Evolutionary conservation across 495 filamentous ascomycete species (phyloP).

Genomic region (Hypomontagnella submonticulosa): DNA sequence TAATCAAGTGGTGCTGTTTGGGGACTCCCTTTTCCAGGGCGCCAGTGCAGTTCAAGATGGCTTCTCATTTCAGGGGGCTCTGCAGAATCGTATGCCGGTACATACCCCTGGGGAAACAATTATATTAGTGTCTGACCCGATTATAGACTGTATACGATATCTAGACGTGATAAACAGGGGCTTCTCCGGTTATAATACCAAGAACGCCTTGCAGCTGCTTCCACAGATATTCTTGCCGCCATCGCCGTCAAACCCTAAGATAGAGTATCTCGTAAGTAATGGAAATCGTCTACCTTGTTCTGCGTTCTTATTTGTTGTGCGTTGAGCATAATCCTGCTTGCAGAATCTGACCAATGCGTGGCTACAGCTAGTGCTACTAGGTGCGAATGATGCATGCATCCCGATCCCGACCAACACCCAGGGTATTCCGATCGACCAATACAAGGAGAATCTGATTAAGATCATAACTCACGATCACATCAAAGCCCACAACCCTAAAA

Average conservation of each 20-base stretch:
- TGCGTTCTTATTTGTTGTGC: slow-evolving; percentile 1
- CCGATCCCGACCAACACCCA: slow-evolving; percentile 66
- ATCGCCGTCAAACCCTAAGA: slow-evolving; percentile 62
- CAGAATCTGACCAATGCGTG: slow-evolving; percentile 29
- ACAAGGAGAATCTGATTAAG: slow-evolving; percentile 72
- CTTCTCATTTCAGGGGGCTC: slow-evolving; percentile 75
- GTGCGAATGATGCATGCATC: slow-evolving; percentile 86
- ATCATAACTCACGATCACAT: slow-evolving; percentile 77
- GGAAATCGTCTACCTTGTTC: background rate
- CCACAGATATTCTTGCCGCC: slow-evolving; percentile 56
- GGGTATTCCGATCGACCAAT: slow-evolving; percentile 77
- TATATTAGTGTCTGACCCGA: slow-evolving; percentile 33
- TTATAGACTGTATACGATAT: slow-evolving; percentile 55
- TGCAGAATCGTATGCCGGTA: slow-evolving; percentile 70
- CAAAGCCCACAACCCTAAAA: slow-evolving; percentile 73
- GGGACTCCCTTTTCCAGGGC: slow-evolving; percentile 80
- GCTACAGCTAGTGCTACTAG: slow-evolving; percentile 78
- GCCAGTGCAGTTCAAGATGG: slow-evolving; percentile 66
- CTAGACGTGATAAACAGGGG: slow-evolving; percentile 63
- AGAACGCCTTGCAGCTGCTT: slow-evolving; percentile 55
- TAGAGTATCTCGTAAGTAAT: slow-evolving; percentile 71
- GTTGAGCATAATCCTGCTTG: slow-evolving; percentile 1
- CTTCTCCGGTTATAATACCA: slow-evolving; percentile 62
- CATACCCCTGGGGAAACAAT: background rate
- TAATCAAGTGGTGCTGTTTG: slow-evolving; percentile 80